These are phyloP conservation scores for Phytophthora agathidicida DNA, from an alignment of 352 stramenopile species.

Conservation along the genomic window DNA sequence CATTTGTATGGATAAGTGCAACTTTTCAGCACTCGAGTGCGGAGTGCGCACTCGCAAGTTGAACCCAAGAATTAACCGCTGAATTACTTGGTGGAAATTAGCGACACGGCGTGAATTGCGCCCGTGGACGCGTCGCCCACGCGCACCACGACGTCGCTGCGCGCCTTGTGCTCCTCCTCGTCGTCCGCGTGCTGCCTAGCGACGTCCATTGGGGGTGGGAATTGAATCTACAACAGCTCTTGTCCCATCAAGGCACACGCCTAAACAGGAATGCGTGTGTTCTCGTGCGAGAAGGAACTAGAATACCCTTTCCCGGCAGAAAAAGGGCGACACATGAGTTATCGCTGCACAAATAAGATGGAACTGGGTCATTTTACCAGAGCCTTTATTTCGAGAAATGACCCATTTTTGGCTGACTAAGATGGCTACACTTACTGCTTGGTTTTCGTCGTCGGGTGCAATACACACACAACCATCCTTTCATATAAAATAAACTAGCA, in stretches of 20 bases:
- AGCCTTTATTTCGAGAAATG: too few relatives aligned
- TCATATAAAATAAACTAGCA: constrained; percentile 62
- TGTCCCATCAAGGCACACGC: constrained; percentile 42
- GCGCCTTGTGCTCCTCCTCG: constrained; percentile 28
- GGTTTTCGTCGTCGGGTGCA: too few relatives aligned
- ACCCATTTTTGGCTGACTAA: too few relatives aligned
- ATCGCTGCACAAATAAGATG: too few relatives aligned
- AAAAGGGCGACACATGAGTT: constrained; percentile 8
- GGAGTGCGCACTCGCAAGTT: constrained; percentile 7
- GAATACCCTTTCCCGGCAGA: constrained; percentile 1
- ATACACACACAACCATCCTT: constrained; percentile 14
- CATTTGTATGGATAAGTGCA: constrained; percentile 20
- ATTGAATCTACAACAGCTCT: constrained; percentile 30
- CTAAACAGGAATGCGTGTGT: constrained; percentile 28
- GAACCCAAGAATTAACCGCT: constrained; percentile 14
- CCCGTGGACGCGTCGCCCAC: constrained; percentile 61
- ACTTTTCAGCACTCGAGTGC: constrained; percentile 5
- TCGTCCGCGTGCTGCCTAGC: constrained; percentile 32
- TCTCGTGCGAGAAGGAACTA: constrained; percentile 23
- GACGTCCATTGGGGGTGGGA: constrained; percentile 31
- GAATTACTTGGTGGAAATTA: constrained; percentile 59
- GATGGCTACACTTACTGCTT: too few relatives aligned
- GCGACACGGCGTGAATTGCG: constrained; percentile 37
- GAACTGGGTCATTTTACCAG: too few relatives aligned
- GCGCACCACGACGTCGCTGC: constrained; percentile 34